Evolutionary conservation across 1,139 yeast species (phyloP), one percentile per base, ranked within the genome.

Genomic region (Sugiyamaella novakii): DNA sequence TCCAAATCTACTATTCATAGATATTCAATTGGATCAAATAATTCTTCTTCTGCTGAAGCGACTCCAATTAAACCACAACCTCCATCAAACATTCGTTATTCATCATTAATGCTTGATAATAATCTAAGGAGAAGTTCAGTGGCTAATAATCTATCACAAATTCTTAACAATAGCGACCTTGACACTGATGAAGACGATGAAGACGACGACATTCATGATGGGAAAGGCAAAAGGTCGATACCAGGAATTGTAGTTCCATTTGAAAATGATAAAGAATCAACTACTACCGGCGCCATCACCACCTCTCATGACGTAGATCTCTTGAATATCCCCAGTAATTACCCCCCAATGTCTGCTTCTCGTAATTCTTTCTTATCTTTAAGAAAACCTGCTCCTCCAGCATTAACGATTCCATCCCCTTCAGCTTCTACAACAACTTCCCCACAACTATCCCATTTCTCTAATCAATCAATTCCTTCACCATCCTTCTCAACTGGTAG

Each of bases 1-100:
- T 59, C 61, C 7, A 41, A 54, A 3, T 55, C 64, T 3, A 59
- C 65, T 1, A 51, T 60, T n/a, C 47, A 43, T 3, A 51, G 59
- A 25, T 53, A 52, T 30, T 56, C 59, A 22, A 46, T 54, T 33
- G 54, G 56, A 3, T 54, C 58, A 10, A 39, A 22, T 22, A 5
- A 46, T 17, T 50, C 46, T 10, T 39, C 56, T 10, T 33, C 34
- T 17, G 21, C 29, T 15, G 30, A 25, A 28, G 38, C 24, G 31
- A 33, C 43, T 5, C 38, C 45, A 3, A 24, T 35, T 3, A 33
- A 33, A 30, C 27, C 30, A 15, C 33, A 12, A 27, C 31, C 39
- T 15, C 22, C 36, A 6, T 22, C 25, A 6, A n/a, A n/a, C 29
- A 21, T 22, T 27, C 52, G 31, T 11, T 33, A 25, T 21, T 45